A percentile compares a stretch with the other conserved stretches of the same genome.
Evolutionary conservation across 257 asterid species (phyloP).

Genomic region (Cinchona pubescens): DNA sequence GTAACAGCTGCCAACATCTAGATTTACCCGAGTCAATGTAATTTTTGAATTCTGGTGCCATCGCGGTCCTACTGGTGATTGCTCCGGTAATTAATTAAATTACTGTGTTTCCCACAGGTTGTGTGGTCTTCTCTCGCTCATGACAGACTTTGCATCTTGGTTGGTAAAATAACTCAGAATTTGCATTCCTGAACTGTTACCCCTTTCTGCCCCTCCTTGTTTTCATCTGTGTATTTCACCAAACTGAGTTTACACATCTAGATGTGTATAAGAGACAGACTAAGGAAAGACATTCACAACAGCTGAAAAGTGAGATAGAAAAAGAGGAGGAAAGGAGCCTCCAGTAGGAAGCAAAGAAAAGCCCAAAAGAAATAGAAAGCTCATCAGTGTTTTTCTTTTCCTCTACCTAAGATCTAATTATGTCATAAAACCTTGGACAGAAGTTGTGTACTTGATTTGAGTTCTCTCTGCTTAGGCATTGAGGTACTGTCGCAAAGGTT

Average conservation of each 20-base stretch:
- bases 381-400: background rate
- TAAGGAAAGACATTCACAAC: no score
- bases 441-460: background rate
- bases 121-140: background rate
- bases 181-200: background rate
- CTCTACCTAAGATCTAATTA: background rate
- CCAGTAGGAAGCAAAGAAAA: background rate
- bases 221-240: background rate
- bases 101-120: background rate
- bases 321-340: background rate
- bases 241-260: background rate
- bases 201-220: background rate
- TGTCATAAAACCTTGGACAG: background rate
- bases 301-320: background rate
- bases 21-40: background rate
- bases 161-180: background rate
- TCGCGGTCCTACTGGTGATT: background rate
- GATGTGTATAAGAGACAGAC: no score
- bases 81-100: background rate
- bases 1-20: background rate
- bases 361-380: background rate
- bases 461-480: background rate
- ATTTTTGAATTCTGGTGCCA: background rate
- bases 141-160: background rate
- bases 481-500: background rate